These are phyloP conservation scores for Paecilomyces fulvus DNA, from an alignment of 2,329 filamentous ascomycete genomes.

Conservation along the genomic window DNA sequence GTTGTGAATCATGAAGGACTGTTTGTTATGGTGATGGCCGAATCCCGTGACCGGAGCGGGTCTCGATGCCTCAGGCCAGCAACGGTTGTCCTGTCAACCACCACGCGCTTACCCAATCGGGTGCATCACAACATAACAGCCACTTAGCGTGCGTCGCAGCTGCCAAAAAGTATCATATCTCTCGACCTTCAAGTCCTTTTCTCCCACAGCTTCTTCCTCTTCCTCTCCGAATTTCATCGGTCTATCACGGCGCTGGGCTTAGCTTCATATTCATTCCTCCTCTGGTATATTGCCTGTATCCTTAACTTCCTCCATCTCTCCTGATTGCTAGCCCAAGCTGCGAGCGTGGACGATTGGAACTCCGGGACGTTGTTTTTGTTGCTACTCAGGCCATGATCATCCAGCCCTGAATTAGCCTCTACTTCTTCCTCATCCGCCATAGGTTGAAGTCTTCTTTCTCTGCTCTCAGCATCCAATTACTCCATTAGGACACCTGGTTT, in stretches of 20 bases:
- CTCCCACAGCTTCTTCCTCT: conserved; percentile 12
- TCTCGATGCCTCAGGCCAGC: conserved; percentile 15
- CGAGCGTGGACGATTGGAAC: background rate
- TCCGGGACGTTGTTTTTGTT: background rate
- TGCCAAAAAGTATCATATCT: conserved; percentile 19
- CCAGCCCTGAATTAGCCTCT: background rate
- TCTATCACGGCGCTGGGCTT: conserved; percentile 2
- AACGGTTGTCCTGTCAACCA: conserved; percentile 33
- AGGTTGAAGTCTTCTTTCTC: background rate
- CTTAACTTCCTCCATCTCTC: conserved; percentile 7
- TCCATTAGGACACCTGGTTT: background rate
- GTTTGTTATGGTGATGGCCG: background rate
- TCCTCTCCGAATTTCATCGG: conserved; percentile 9
- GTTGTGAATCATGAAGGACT: background rate
- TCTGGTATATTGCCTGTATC: conserved; percentile 5
- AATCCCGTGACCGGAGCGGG: conserved; percentile 2
- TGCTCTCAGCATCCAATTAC: background rate
- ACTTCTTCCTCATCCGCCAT: background rate
- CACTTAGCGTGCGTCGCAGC: conserved; percentile 24
- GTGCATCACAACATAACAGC: conserved; percentile 33
- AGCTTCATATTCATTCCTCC: conserved; percentile 3
- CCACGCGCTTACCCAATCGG: conserved; percentile 21
- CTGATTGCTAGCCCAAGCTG: conserved; percentile 1
- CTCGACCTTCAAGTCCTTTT: conserved; percentile 12
- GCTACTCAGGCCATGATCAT: background rate